phyloP scores from a whole-genome alignment of 257 asterid species.

The Solanum pimpinellifolium region DNA sequence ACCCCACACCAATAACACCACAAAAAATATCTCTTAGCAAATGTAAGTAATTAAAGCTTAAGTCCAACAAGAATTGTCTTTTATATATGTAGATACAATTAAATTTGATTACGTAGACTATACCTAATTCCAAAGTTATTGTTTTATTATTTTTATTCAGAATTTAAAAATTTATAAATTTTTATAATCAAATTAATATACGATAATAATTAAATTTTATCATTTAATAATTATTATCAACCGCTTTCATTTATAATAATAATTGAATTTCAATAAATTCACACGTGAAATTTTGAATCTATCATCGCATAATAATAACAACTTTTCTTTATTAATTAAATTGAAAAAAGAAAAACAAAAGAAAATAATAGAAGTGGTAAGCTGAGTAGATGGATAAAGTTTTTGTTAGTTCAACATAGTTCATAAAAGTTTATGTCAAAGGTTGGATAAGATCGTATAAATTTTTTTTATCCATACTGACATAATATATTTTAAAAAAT shows the following conservation, averaged over 20 bases:
- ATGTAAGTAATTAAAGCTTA: too few species aligned
- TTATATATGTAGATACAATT: background rate
- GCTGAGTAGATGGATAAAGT: background rate
- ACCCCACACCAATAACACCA: background rate
- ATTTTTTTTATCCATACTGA: background rate
- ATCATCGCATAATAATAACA: background rate
- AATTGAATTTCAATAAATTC: background rate
- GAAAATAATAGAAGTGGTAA: background rate
- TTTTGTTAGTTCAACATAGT: background rate
- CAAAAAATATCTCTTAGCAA: background rate
- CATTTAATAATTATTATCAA: background rate
- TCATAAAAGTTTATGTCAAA: background rate
- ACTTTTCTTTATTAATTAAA: background rate
- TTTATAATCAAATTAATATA: background rate
- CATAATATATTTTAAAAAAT: background rate
- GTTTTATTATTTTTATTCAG: background rate
- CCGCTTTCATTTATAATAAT: too few species aligned
- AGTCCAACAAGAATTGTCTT: background rate
- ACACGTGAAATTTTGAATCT: too few species aligned
- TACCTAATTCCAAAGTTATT: background rate
- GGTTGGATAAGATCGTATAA: background rate
- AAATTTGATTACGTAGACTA: background rate
- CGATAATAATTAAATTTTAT: background rate
- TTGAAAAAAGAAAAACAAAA: background rate
- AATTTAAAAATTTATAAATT: background rate